Evolutionary conservation across 2,329 filamentous ascomycete species (phyloP).

Genomic region (Penicillium corylophilum): DNA sequence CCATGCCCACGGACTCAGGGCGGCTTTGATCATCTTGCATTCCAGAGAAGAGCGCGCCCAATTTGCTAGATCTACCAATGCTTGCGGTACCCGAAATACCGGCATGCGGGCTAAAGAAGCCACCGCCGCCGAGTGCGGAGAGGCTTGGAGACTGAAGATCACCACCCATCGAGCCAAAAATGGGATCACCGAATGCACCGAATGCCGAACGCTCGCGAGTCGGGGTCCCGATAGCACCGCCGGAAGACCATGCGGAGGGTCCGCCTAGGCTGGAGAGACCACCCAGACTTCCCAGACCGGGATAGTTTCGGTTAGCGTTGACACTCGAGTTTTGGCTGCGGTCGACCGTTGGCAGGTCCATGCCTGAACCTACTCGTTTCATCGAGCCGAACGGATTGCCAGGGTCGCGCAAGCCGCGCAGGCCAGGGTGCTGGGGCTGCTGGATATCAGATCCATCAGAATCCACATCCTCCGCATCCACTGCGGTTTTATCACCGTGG

Average conservation of each 20-base stretch:
- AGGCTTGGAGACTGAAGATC: slow-evolving; percentile 63
- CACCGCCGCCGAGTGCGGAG: slow-evolving; percentile 41
- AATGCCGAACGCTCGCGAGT: slow-evolving; percentile 56
- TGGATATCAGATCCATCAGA: slow-evolving; percentile 55
- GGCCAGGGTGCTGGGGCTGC: slow-evolving; percentile 50
- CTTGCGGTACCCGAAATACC: slow-evolving; percentile 60
- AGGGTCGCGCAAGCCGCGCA: slow-evolving; percentile 55
- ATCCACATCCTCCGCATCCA: slow-evolving; percentile 61
- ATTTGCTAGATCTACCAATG: slow-evolving; percentile 73
- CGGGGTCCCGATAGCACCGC: slow-evolving; percentile 74
- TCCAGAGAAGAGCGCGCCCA: slow-evolving; percentile 82
- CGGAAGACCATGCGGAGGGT: slow-evolving; percentile 51
- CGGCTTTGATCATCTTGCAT: slow-evolving; percentile 65
- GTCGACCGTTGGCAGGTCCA: slow-evolving; percentile 67
- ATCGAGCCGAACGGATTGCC: slow-evolving; percentile 55
- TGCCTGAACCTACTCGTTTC: slow-evolving; percentile 54
- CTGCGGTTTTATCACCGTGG: slow-evolving; percentile 63
- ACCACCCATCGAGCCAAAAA: slow-evolving; percentile 69
- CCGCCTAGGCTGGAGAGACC: slow-evolving; percentile 56
- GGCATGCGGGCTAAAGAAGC: slow-evolving; percentile 64
- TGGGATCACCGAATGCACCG: slow-evolving; percentile 56
- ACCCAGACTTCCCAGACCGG: slow-evolving; percentile 54
- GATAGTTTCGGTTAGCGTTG: slow-evolving; percentile 69
- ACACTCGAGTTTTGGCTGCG: slow-evolving; percentile 91
- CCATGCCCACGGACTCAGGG: slow-evolving; percentile 60